Evolutionary conservation across 257 asterid genomes (phyloP), one percentile per base, ranked within the genome.

Genomic region (Lycium ferocissimum): DNA sequence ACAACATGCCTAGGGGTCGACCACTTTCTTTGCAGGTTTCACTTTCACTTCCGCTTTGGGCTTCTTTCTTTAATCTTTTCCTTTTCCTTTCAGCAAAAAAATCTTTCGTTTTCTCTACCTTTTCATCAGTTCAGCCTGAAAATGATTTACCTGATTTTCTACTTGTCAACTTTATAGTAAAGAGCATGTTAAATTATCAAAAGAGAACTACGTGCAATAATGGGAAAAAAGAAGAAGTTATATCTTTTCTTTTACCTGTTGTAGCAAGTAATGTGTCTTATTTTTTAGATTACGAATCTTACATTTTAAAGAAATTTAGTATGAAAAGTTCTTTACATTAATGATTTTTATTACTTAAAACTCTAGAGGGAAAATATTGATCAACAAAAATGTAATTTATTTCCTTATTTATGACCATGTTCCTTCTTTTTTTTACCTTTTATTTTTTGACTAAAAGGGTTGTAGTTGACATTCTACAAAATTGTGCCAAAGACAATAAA

Each of bases 21-120:
- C 98, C 97, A 11, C 94, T 94, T 87, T 94, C 98, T 37, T 88
- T 95, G 71, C 98, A 95, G 98, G 98, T 95, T 85, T 15, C 65
- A 15, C 37, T 72, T 85, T 62, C 83, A 26, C 6, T 13, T 33
- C 40, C 11, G 1, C 15, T 5, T 2, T 80, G 6, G 10, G 76
- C 53, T 22, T 9, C 14, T 70, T 35, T 18, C 59, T 45, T n/a
- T 43, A 5, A 43, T 43, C 37, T n/a, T 72, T 72, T 65, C 7
- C 37, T 22, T 56, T 54, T 61, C 11, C 37, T 62, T 20, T 20
- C 14, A 20, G 0, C 37, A 62, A 18, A n/a, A 61, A 61, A 3
- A 2, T 9, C 13, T n/a, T 61, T 63, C 3, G 6, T 22, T 63
- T 22, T 43, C 37, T 40, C 20, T 14, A 9, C 9, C 79, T 9